Evolutionary conservation across 2,329 filamentous ascomycete species (phyloP), one percentile per base, ranked within the genome.

Genomic region (Aciculosporium take): DNA sequence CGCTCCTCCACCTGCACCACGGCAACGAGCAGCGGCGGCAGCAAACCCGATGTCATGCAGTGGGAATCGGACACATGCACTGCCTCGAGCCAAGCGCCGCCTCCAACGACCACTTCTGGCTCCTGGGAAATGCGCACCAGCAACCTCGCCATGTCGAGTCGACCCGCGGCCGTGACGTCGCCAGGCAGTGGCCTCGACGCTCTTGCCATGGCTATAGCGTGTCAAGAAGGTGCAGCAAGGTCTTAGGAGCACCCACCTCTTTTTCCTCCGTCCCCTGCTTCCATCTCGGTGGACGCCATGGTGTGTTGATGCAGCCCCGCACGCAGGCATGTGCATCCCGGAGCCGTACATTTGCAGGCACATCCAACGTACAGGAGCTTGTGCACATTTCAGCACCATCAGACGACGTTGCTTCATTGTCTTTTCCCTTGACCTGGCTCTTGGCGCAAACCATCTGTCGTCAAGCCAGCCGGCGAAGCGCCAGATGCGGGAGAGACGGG

Each of bases 141-240:
- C 25, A 66, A 67, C 40, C 49, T 65, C 1, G 62, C 67, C 41
- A 56, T 71, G 10, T 58, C 68, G 48, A 61, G 54, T 47, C 65
- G 67, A n/a, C 69, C 69, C 4, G 56, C 53, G 10, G 51, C 59
- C 6, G 52, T 53, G 3, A 59, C 64, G 44, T 64, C 64, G n/a
- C 62, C 62, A n/a, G 69, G 61, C 47, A 72, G 66, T 44, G 71
- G 71, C 17, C 63, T 76, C 5, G 71, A 75, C 46, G 66, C 71
- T 7, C 58, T 76, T 17, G 72, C 71, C 36, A 64, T 70, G 60
- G 72, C 69, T 18, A 63, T 72, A 12, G 71, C 68, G 20, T 71
- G 67, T 46, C 68, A 72, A 51, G 67, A 71, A 49, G 63, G 63
- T 34, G 51, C 55, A 40, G 37, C 40, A 29, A 35, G 32, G 24